Conservation (phyloP, 176 grass and related monocot genomes). For the Saccharum officinarum region DNA sequence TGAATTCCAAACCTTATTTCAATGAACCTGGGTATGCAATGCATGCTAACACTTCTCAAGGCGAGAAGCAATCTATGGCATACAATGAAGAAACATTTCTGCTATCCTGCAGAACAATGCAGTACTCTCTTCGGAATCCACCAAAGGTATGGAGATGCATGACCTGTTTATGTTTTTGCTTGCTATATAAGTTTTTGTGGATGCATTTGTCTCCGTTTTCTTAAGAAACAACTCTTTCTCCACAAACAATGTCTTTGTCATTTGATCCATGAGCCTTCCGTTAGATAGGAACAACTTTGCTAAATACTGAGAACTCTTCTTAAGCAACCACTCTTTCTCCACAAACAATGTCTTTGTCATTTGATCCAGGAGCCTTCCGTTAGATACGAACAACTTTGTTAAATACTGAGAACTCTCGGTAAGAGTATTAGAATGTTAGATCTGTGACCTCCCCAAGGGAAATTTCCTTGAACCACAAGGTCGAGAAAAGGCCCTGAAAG, state of each 20-base stretch:
- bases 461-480: background rate
- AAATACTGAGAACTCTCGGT: background rate
- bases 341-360: background rate
- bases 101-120: constrained; percentile 76
- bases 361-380: background rate
- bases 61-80: constrained; percentile 53
- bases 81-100: constrained; percentile 75
- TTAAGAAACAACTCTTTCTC: background rate
- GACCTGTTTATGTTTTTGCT: constrained; percentile 12
- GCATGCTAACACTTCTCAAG: constrained; percentile 44
- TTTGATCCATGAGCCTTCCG: too few relatives aligned
- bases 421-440: background rate
- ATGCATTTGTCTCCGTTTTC: background rate
- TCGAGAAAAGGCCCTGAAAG: too few relatives aligned
- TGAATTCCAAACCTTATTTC: constrained; percentile 81
- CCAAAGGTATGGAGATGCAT: constrained; percentile 60
- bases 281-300: too few relatives aligned
- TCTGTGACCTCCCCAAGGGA: too few relatives aligned
- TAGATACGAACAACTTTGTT: background rate
- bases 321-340: too few relatives aligned
- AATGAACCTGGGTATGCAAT: constrained; percentile 64
- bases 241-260: background rate
- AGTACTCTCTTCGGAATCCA: constrained; percentile 60
- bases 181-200: background rate
- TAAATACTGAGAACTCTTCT: too few relatives aligned